Percentiles rank a stretch among this genome's conserved stretches.
Conservation (phyloP, 2,329 filamentous ascomycete genomes). For the Epichloe gansuensis region DNA sequence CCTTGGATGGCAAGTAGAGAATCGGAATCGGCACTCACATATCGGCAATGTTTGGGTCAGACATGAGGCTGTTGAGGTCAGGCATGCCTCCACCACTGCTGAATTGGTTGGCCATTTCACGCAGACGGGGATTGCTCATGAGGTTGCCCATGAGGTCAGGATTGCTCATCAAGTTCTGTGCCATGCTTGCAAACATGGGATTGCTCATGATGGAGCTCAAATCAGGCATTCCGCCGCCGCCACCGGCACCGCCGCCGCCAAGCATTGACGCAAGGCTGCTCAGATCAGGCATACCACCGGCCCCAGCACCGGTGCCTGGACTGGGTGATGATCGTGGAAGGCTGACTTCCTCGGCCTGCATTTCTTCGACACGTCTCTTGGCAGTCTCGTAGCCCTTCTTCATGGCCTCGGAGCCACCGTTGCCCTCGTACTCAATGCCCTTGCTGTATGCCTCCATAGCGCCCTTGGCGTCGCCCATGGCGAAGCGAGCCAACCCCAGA, state of each 20-base stretch:
- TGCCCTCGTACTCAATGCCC: slow-evolving; percentile 89
- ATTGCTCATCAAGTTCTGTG: slow-evolving; percentile 94
- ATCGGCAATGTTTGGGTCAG: slow-evolving; percentile 80
- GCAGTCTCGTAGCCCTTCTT: slow-evolving; percentile 94
- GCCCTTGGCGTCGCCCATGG: slow-evolving; percentile 79
- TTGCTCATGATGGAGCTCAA: slow-evolving; percentile 84
- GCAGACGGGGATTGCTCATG: slow-evolving; percentile 84
- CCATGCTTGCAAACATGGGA: slow-evolving; percentile 97
- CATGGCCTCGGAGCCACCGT: slow-evolving; percentile 92
- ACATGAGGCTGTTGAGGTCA: slow-evolving; percentile 76
- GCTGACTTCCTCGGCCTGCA: slow-evolving; percentile 37
- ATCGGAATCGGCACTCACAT: slow-evolving; percentile 54
- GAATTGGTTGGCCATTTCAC: slow-evolving; percentile 78
- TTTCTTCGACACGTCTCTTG: slow-evolving; percentile 73
- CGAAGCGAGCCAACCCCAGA: slow-evolving; percentile 81
- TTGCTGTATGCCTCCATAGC: slow-evolving; percentile 90
- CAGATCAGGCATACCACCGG: slow-evolving; percentile 60
- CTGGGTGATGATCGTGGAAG: slow-evolving; percentile 36
- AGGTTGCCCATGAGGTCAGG: slow-evolving; percentile 83
- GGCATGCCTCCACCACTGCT: slow-evolving; percentile 75
- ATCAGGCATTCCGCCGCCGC: slow-evolving; percentile 73
- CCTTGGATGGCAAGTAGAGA: not conserved
- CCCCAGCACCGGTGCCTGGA: slow-evolving; percentile 36
- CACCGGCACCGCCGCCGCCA: slow-evolving; percentile 44
- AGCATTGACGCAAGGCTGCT: slow-evolving; percentile 60